Percentiles rank a stretch among this genome's conserved stretches.
Conservation (phyloP, 2,329 filamentous ascomycete genomes). For the Ceratocystis diversiconidia region DNA sequence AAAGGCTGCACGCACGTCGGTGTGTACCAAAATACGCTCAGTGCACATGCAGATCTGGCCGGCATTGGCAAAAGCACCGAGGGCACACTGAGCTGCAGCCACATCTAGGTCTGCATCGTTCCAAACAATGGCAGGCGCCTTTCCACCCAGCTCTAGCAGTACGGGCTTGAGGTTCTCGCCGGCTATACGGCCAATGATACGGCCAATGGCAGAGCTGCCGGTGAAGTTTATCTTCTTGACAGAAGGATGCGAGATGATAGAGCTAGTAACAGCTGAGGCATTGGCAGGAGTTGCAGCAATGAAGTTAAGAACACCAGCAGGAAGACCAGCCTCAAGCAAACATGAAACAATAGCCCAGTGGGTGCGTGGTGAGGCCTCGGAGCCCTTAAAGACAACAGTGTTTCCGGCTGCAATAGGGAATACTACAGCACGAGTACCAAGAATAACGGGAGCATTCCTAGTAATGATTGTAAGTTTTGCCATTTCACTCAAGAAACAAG, state of each 20-base stretch:
- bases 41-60: conserved; percentile 83
- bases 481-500: not conserved
- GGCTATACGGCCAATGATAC: conserved; percentile 54
- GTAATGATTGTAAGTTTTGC: not conserved
- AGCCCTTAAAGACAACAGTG: conserved; percentile 58
- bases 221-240: conserved; percentile 81
- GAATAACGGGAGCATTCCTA: conserved; percentile 45
- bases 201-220: conserved; percentile 58
- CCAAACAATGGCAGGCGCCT: conserved; percentile 63
- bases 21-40: conserved; percentile 53
- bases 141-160: conserved; percentile 70
- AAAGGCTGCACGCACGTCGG: conserved; percentile 33
- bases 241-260: conserved; percentile 50
- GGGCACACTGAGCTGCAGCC: conserved; percentile 52
- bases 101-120: conserved; percentile 64
- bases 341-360: conserved; percentile 48
- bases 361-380: conserved; percentile 51
- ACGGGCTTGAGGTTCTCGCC: conserved; percentile 66
- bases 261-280: conserved; percentile 51
- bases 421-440: conserved; percentile 40
- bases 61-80: conserved; percentile 57
- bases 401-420: conserved; percentile 66
- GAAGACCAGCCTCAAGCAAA: conserved; percentile 62
- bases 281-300: conserved; percentile 51
- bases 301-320: conserved; percentile 59